Evolutionary conservation across 2,329 filamentous ascomycete genomes (phyloP).

Genomic region (Fusarium metavorans): DNA sequence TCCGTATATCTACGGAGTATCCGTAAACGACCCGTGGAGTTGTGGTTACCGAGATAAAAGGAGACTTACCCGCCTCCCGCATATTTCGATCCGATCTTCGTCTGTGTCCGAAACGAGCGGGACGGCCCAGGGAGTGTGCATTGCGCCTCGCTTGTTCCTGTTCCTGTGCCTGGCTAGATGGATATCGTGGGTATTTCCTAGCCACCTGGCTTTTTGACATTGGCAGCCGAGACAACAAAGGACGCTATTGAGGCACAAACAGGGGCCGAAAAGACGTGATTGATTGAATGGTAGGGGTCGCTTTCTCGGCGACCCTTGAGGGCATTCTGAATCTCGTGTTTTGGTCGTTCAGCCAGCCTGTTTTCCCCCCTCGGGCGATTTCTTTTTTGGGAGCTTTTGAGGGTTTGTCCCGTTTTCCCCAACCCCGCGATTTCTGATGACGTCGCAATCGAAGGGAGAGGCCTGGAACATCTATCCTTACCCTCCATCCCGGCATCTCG

Average conservation of each 20-base stretch:
- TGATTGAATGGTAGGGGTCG: background rate
- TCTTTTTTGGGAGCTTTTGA: slow-evolving; percentile 12
- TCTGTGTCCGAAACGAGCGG: slow-evolving; percentile 24
- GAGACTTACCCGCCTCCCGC: background rate
- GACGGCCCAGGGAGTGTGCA: slow-evolving; percentile 24
- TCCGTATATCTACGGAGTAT: background rate
- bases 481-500: background rate
- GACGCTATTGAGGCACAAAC: background rate
- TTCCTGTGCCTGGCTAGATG: background rate
- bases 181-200: slow-evolving; percentile 8
- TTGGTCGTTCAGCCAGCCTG: slow-evolving; percentile 25
- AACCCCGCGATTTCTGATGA: slow-evolving; percentile 32
- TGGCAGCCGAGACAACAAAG: slow-evolving; percentile 13
- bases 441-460: slow-evolving; percentile 4
- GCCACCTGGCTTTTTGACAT: slow-evolving; percentile 6
- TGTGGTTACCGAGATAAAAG: slow-evolving; percentile 17
- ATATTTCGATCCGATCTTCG: slow-evolving; percentile 8
- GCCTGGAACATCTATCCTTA: slow-evolving; percentile 11
- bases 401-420: background rate
- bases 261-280: background rate
- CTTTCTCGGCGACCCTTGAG: background rate
- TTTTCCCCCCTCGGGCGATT: slow-evolving; percentile 21
- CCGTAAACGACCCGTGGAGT: background rate
- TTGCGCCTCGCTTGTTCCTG: slow-evolving; percentile 29
- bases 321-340: slow-evolving; percentile 4